Evolutionary conservation across 352 stramenopile species (phyloP), one percentile per base, ranked within the genome.

Genomic region (Globisporangium emineosum): DNA sequence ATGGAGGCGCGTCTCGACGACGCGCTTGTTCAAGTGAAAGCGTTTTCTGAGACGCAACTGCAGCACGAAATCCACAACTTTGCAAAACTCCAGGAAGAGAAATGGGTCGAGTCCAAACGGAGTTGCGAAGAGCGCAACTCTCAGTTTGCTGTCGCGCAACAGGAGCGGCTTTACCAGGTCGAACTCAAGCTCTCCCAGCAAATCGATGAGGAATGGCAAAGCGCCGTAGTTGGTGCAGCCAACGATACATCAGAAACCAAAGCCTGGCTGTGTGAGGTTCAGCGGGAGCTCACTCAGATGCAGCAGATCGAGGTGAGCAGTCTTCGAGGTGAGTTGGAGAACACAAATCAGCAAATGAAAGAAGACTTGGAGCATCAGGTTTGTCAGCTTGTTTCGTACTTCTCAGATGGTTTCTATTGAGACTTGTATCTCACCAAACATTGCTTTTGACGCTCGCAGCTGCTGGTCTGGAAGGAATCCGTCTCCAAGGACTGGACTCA

Each of bases 321-420:
- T 9, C n/a, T 66, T 30, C 29, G 29, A 1, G 25, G 13, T 17
- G 60, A 54, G n/a, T 51, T 56, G 17, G 60, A 55, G 3, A 6
- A 5, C 21, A 10, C n/a, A 1, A 32, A 25, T 27, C 37, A 60
- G 40, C 51, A 29, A 17, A 27, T 66, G 40, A 66, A 53, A 29
- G 51, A 66, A 17, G 40, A 54, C n/a, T 35, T 61, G 29, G 51
- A 66, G 51, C 52, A 55, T 6, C 60, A 61, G 60, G 60, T 66
- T 29, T 9, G 15, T 32, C 33, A 21, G 17, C 4, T 49, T 42
- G 12, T 12, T 5, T 42, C 19, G 33, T 17, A 40, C 35, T 42
- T 50, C 19, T 50, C 42, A 27, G 5, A 47, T 27, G 17, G 45
- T 19, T 52, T 17, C 7, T 40, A 25, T 27, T 9, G 29, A 35